Evolutionary conservation across 345 rosid genomes (phyloP).

Genomic region (Salix koriyanagi): DNA sequence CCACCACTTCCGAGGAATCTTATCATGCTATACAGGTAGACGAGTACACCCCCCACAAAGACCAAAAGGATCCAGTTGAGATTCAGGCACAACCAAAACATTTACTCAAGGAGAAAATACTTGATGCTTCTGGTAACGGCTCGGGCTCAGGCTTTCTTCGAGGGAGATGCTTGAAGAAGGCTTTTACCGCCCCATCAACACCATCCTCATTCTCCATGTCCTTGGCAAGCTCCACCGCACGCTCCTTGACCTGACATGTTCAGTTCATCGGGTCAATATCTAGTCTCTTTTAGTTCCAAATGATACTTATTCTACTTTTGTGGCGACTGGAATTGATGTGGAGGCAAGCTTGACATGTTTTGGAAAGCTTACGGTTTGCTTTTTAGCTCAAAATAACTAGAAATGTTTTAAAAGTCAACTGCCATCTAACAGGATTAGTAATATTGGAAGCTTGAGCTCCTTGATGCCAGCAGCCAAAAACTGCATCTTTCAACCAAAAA

Average conservation of each 20-base stretch:
- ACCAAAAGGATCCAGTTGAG: background rate
- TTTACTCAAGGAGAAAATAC: conserved; percentile 45
- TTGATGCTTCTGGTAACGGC: conserved; percentile 31
- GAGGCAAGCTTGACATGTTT: background rate
- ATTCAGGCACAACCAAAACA: conserved; percentile 80
- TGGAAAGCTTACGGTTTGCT: background rate
- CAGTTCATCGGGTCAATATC: background rate
- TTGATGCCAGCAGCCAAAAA: background rate
- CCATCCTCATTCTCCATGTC: conserved; percentile 96
- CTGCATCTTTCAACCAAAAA: background rate
- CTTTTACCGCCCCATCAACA: conserved; percentile 88
- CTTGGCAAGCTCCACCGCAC: conserved; percentile 75
- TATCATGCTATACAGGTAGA: background rate
- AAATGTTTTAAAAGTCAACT: background rate
- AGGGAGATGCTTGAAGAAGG: conserved; percentile 86
- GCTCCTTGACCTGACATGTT: conserved; percentile 67
- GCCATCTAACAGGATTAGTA: no score
- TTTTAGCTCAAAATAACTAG: background rate
- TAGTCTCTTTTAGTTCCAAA: background rate
- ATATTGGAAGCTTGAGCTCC: background rate
- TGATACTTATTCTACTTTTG: background rate
- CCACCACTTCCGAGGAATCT: background rate
- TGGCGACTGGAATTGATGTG: background rate
- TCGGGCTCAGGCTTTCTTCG: conserved; percentile 26
- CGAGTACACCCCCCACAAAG: background rate